These are phyloP conservation scores for Ustilago vetiveriae DNA, from an alignment of 1,284 basidiomycete species.

Conservation along the genomic window DNA sequence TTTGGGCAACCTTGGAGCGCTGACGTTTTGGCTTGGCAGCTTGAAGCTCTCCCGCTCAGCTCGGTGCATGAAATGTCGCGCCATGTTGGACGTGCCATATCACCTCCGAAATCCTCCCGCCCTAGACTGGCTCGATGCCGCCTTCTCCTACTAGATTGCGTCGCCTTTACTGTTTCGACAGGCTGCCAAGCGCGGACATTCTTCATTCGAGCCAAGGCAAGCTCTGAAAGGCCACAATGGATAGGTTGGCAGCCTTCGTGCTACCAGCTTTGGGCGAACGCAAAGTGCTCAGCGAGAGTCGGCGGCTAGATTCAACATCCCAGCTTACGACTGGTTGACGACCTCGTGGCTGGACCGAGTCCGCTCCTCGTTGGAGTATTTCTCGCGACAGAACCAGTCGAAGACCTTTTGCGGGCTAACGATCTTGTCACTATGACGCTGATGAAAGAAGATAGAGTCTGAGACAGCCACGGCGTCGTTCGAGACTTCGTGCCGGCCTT, in stretches of 20 bases:
- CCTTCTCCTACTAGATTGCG: too few relatives aligned
- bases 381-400: too few relatives aligned
- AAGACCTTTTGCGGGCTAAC: background rate
- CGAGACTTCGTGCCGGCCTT: background rate
- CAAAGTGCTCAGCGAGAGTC: background rate
- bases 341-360: background rate
- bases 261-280: too few relatives aligned
- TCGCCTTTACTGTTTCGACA: too few relatives aligned
- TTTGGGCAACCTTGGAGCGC: slow-evolving; percentile 17
- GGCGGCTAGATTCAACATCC: slow-evolving; percentile 20
- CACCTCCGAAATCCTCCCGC: slow-evolving; percentile 5
- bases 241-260: too few relatives aligned
- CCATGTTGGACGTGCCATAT: slow-evolving; percentile 47
- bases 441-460: slow-evolving; percentile 6
- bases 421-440: background rate
- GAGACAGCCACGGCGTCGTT: slow-evolving; percentile 11
- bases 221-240: too few relatives aligned
- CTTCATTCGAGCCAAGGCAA: too few relatives aligned
- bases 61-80: slow-evolving; percentile 5
- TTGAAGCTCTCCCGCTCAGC: background rate
- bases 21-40: background rate
- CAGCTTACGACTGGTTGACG: background rate
- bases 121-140: too few relatives aligned
- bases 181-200: too few relatives aligned
- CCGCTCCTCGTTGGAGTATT: too few relatives aligned